Conservation (phyloP, 2,329 filamentous ascomycete genomes). For the Aureobasidium melanogenum region DNA sequence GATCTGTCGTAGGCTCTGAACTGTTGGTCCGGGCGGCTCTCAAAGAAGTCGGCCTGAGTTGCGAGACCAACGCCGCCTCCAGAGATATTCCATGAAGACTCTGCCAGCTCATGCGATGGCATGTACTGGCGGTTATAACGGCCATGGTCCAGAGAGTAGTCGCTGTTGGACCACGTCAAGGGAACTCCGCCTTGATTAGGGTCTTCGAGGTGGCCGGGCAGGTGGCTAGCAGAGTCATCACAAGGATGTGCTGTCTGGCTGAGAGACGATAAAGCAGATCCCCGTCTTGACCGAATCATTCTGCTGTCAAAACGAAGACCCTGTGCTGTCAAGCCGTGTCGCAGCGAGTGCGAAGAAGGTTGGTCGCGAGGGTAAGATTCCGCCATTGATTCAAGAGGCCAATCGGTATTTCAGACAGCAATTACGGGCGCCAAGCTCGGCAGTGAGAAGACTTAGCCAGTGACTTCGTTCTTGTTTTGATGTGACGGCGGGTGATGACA, state of each 20-base stretch:
- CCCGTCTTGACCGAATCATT: constrained; percentile 9
- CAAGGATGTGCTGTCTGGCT: background rate
- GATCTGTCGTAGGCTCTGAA: background rate
- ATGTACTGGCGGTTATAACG: background rate
- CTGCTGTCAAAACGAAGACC: background rate
- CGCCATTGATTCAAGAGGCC: constrained; percentile 2
- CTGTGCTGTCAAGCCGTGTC: background rate
- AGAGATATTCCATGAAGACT: background rate
- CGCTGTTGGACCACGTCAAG: background rate
- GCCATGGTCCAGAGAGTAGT: background rate
- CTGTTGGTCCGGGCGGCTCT: background rate
- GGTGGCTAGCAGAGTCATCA: background rate
- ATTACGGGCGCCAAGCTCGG: constrained; percentile 3
- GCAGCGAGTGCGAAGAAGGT: background rate
- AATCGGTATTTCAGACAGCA: constrained; percentile 1
- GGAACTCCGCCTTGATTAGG: background rate
- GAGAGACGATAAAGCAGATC: background rate
- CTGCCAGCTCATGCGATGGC: background rate
- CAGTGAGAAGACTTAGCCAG: background rate
- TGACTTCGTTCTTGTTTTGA: background rate
- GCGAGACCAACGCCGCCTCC: background rate
- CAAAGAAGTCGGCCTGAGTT: background rate
- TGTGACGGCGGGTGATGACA: constrained; percentile 1
- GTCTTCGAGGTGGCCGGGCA: background rate
- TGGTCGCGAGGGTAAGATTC: background rate